phyloP scores from a whole-genome alignment of 352 stramenopile species.

The Globisporangium cederbergense region DNA sequence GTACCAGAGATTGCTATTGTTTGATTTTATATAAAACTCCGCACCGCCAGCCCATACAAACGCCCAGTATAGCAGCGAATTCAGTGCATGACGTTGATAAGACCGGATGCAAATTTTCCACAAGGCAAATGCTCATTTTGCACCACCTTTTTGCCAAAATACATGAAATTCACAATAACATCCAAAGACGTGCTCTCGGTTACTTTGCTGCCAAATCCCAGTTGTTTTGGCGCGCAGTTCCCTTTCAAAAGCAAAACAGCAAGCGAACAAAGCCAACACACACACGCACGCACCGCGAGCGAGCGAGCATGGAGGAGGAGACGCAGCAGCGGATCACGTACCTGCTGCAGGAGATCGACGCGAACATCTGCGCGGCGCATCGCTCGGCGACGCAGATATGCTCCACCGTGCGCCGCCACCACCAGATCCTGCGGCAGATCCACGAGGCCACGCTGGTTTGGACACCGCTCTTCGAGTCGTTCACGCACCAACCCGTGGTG shows the following conservation, averaged over 20 bases:
- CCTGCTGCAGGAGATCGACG: conserved; percentile 82
- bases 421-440: conserved; percentile 76
- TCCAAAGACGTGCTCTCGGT: too few species aligned
- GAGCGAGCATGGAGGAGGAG: conserved; percentile 60
- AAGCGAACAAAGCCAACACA: neutral
- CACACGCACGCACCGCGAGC: neutral
- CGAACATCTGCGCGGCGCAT: conserved; percentile 76
- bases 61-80: too few species aligned
- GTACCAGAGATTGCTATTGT: too few species aligned
- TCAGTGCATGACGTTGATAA: too few species aligned
- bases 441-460: conserved; percentile 71
- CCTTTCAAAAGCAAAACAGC: neutral
- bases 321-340: conserved; percentile 80
- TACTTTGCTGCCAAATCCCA: neutral
- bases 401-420: conserved; percentile 57
- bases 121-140: conserved; percentile 1
- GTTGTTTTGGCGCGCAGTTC: neutral
- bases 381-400: conserved; percentile 77
- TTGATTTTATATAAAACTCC: too few species aligned
- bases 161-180: conserved; percentile 1
- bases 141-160: neutral
- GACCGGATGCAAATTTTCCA: neutral
- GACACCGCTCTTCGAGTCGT: conserved; percentile 74
- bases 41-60: too few species aligned
- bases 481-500: conserved; percentile 43